Conservation (phyloP, 495 filamentous ascomycete genomes). For the Aspergillus conjunctus region DNA sequence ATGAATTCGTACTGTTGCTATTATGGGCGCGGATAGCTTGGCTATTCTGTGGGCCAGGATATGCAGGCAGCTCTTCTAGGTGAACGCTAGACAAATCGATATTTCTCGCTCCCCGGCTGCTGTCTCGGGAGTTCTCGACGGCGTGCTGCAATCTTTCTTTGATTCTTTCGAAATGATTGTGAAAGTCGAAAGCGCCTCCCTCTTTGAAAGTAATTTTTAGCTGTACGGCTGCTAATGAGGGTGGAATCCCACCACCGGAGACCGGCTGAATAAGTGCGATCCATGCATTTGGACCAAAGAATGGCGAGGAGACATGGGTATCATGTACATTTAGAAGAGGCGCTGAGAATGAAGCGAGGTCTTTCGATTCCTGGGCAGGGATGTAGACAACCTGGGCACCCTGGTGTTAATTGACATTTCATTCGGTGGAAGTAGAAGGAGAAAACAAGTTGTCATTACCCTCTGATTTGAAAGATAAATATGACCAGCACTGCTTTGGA, state of each 20-base stretch:
- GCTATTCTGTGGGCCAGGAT: conserved; percentile 48
- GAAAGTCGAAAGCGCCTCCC: conserved; percentile 91
- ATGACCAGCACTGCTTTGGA: conserved; percentile 61
- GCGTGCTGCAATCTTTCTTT: conserved; percentile 82
- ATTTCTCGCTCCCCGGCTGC: conserved; percentile 46
- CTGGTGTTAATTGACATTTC: conserved; percentile 13
- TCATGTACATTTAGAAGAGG: conserved; percentile 86
- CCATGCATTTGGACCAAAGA: conserved; percentile 97
- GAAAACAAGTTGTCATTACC: conserved; percentile 44
- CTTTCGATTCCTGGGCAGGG: conserved; percentile 64
- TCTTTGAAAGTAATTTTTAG: conserved; percentile 89
- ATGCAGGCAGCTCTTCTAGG: conserved; percentile 84
- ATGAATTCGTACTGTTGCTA: conserved; percentile 18
- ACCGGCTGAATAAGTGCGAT: conserved; percentile 76
- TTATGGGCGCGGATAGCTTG: not conserved
- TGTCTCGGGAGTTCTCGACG: conserved; percentile 64
- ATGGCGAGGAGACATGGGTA: conserved; percentile 86
- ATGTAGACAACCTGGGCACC: conserved; percentile 79
- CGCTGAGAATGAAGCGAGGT: conserved; percentile 83
- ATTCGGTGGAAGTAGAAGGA: not conserved
- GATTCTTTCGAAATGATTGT: conserved; percentile 77
- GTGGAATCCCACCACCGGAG: conserved; percentile 78
- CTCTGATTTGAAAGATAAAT: conserved; percentile 89
- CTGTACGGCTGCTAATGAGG: conserved; percentile 71
- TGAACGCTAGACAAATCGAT: conserved; percentile 62